Evolutionary conservation across 2,329 filamentous ascomycete genomes (phyloP).

Genomic region (Dryadomyces quercivorus): DNA sequence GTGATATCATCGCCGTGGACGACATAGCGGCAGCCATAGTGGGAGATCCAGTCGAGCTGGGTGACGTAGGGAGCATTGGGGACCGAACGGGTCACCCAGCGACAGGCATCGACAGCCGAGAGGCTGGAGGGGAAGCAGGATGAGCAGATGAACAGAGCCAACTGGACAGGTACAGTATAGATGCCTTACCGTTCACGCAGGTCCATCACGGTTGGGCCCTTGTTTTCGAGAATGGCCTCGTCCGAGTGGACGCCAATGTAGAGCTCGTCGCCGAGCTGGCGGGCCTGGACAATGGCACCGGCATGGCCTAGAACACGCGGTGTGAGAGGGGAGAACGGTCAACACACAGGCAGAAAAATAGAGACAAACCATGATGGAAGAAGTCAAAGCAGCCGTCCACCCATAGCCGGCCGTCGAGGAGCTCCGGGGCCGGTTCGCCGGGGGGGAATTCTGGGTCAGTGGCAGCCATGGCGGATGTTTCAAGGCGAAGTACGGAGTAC

Average conservation of each 20-base stretch:
- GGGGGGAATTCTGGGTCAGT: slow-evolving; percentile 18
- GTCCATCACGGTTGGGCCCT: slow-evolving; percentile 95
- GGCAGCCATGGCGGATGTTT: slow-evolving; percentile 5
- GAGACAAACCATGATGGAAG: slow-evolving; percentile 71
- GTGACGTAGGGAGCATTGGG: slow-evolving; percentile 90
- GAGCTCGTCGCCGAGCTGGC: slow-evolving; percentile 78
- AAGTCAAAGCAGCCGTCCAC: slow-evolving; percentile 99
- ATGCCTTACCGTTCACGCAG: slow-evolving; percentile 62
- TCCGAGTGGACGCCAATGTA: slow-evolving; percentile 92
- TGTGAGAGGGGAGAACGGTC: neutral
- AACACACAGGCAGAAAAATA: neutral
- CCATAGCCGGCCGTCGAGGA: slow-evolving; percentile 72
- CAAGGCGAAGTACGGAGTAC: neutral
- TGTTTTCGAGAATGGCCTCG: slow-evolving; percentile 90
- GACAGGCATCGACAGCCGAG: slow-evolving; percentile 84
- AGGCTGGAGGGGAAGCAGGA: slow-evolving; percentile 39
- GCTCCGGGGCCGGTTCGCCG: slow-evolving; percentile 39
- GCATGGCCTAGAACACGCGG: slow-evolving; percentile 57
- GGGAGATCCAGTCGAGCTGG: slow-evolving; percentile 81
- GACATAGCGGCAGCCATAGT: slow-evolving; percentile 85
- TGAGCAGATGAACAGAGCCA: slow-evolving; percentile 1
- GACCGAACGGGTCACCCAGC: slow-evolving; percentile 81
- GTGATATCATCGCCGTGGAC: slow-evolving; percentile 24
- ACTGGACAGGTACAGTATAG: too few species aligned
- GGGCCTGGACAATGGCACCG: slow-evolving; percentile 90